Evolutionary conservation across 106 monocot species (phyloP).

Genomic region (Phalaenopsis equestris): DNA sequence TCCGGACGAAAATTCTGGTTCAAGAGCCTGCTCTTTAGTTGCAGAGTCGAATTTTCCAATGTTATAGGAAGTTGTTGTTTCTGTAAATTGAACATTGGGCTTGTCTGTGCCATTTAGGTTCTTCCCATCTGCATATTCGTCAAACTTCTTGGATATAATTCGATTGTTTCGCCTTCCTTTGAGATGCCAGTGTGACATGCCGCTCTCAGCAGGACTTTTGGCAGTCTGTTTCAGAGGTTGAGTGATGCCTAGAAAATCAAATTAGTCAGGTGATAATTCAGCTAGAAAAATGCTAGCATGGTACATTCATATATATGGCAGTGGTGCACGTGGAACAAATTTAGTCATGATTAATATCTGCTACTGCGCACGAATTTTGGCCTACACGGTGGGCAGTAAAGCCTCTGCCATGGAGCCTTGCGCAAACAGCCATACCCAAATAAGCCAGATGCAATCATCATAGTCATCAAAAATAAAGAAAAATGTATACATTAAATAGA

Average conservation of each 20-base stretch:
- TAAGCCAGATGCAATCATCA: too few relatives aligned
- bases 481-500: too few relatives aligned
- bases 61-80: neutral
- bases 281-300: neutral
- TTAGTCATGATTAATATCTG: too few relatives aligned
- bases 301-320: too few relatives aligned
- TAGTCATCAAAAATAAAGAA: too few relatives aligned
- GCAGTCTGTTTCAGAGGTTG: neutral
- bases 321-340: too few relatives aligned
- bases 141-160: slow-evolving; percentile 28
- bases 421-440: too few relatives aligned
- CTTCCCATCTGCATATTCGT: slow-evolving; percentile 8
- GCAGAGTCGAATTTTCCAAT: neutral
- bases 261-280: neutral
- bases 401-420: too few relatives aligned
- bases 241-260: neutral
- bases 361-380: too few relatives aligned
- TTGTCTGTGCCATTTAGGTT: neutral
- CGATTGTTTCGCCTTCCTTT: slow-evolving; percentile 78
- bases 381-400: too few relatives aligned
- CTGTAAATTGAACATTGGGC: neutral
- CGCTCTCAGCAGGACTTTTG: slow-evolving; percentile 11
- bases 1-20: neutral
- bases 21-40: neutral
- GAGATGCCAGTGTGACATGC: slow-evolving; percentile 69